Evolutionary conservation across 2,329 filamentous ascomycete species (phyloP).

Genomic region (Sarocladium oryzae): DNA sequence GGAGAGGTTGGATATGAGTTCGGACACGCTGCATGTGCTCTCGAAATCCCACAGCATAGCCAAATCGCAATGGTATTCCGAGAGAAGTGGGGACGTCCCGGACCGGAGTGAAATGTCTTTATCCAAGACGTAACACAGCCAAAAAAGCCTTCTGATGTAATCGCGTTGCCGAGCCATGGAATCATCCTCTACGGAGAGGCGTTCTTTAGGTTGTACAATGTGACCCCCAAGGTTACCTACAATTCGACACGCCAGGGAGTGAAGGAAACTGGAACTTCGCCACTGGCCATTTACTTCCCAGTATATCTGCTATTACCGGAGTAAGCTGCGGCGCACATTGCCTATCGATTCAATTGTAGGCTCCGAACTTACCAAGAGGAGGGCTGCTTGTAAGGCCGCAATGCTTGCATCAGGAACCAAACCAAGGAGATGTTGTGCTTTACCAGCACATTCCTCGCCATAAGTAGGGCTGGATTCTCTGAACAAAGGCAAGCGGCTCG

Average conservation of each 20-base stretch:
- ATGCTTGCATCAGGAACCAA: neutral
- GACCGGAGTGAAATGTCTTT: constrained; percentile 49
- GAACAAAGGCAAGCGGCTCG: too few relatives aligned
- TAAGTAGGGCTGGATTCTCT: constrained; percentile 6
- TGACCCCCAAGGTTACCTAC: constrained; percentile 45
- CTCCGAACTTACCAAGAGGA: neutral
- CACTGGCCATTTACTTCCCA: constrained; percentile 39
- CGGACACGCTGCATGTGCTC: constrained; percentile 17
- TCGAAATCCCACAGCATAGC: constrained; percentile 37
- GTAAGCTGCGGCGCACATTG: constrained; percentile 20
- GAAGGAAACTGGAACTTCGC: constrained; percentile 36
- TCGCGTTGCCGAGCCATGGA: constrained; percentile 18
- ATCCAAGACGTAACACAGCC: constrained; percentile 48
- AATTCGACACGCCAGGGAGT: constrained; percentile 38
- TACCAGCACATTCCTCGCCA: neutral
- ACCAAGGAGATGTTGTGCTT: neutral
- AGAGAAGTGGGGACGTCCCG: constrained; percentile 43
- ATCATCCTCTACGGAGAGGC: neutral
- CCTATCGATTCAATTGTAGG: constrained; percentile 17
- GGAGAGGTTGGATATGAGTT: neutral
- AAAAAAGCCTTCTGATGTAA: constrained; percentile 40
- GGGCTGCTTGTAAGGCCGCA: neutral
- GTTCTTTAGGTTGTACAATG: neutral
- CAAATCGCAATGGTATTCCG: constrained; percentile 46
- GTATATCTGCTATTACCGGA: constrained; percentile 28